phyloP scores from a whole-genome alignment of 2,329 filamentous ascomycete species.

The Aureobasidium sp. region DNA sequence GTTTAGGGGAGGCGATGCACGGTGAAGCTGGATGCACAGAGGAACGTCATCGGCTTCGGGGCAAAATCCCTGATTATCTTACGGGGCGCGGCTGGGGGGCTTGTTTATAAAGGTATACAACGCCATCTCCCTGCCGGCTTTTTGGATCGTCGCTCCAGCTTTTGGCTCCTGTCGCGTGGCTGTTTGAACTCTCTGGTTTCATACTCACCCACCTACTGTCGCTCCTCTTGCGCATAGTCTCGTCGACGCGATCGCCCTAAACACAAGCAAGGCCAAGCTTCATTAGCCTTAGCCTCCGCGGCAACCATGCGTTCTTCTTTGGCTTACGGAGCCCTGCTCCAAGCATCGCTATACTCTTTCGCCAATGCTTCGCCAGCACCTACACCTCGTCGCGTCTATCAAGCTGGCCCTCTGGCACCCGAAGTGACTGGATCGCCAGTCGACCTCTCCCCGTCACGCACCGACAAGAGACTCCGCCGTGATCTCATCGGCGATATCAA shows the following conservation, averaged over 20 bases:
- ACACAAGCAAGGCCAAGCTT: conserved; percentile 13
- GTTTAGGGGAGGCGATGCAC: background rate
- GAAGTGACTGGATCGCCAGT: conserved; percentile 44
- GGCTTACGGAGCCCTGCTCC: conserved; percentile 13
- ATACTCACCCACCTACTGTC: background rate
- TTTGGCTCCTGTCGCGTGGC: background rate
- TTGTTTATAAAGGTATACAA: background rate
- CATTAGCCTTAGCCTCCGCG: background rate
- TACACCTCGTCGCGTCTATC: conserved; percentile 11
- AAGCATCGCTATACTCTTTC: conserved; percentile 19
- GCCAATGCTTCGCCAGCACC: conserved; percentile 22
- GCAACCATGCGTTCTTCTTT: conserved; percentile 12
- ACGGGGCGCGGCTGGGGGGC: background rate
- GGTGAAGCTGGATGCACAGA: background rate
- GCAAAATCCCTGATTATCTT: conserved; percentile 1
- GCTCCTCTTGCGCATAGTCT: background rate
- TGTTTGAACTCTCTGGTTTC: background rate
- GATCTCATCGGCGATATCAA: conserved; percentile 47
- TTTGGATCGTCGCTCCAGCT: conserved; percentile 2
- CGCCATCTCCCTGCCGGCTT: background rate
- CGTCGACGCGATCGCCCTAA: background rate
- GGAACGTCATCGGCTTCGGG: background rate
- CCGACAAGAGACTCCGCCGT: conserved; percentile 38
- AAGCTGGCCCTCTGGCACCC: conserved; percentile 31
- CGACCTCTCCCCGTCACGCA: conserved; percentile 34